Conservation (phyloP, 352 stramenopile species). For the Phytophthora agathidicida region DNA sequence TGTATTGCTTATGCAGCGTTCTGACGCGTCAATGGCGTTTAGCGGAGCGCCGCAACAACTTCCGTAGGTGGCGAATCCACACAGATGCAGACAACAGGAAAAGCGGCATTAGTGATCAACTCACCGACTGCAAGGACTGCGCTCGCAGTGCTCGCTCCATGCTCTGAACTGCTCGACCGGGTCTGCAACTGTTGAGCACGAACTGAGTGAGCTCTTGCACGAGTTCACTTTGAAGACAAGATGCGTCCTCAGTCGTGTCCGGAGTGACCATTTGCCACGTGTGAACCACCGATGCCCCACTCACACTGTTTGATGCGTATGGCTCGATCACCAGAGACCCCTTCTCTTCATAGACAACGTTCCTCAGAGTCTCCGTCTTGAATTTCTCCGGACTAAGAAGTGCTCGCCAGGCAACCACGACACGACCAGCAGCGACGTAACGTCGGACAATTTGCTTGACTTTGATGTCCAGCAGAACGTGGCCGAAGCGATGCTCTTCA, state of each 20-base stretch:
- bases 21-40: no score
- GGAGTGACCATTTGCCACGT: constrained; percentile 51
- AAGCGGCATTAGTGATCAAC: no score
- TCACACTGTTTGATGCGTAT: no score
- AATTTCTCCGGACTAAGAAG: constrained; percentile 56
- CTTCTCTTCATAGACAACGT: constrained; percentile 54
- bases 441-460: constrained; percentile 54
- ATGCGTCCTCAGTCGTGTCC: constrained; percentile 3
- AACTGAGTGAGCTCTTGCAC: constrained; percentile 43
- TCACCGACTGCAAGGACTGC: constrained; percentile 2
- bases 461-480: constrained; percentile 44
- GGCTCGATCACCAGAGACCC: constrained; percentile 62
- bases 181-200: constrained; percentile 38
- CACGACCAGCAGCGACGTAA: constrained; percentile 40
- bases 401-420: constrained; percentile 53
- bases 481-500: constrained; percentile 50
- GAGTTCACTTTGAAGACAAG: constrained; percentile 8
- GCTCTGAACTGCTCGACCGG: constrained; percentile 37
- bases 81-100: no score
- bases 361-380: constrained; percentile 40
- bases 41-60: no score
- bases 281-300: constrained; percentile 34
- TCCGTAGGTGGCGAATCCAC: no score
- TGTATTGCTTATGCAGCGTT: no score
- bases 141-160: constrained; percentile 43